These are phyloP conservation scores for Pyricularia grisea DNA, from an alignment of 2,329 filamentous ascomycete species.

Conservation along the genomic window DNA sequence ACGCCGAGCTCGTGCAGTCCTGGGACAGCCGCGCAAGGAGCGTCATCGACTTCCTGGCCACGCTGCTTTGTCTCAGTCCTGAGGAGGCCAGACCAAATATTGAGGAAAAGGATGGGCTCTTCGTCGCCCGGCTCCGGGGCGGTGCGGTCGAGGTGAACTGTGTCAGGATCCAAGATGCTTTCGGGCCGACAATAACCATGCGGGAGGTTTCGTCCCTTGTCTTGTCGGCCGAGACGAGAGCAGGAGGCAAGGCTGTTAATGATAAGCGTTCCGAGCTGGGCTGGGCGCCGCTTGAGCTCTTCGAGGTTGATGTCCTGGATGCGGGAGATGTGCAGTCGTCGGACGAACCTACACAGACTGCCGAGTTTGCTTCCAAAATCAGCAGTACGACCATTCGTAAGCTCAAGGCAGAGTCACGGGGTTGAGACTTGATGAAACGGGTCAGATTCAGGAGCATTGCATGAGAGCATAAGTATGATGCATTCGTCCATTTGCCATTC, in stretches of 20 bases:
- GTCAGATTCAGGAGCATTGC: not conserved
- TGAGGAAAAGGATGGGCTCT: slow-evolving; percentile 28
- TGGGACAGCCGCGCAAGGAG: slow-evolving; percentile 67
- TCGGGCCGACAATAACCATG: slow-evolving; percentile 82
- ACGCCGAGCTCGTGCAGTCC: slow-evolving; percentile 66
- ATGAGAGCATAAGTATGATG: not conserved
- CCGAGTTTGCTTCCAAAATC: slow-evolving; percentile 72
- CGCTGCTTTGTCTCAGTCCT: slow-evolving; percentile 37
- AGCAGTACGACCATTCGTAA: slow-evolving; percentile 79
- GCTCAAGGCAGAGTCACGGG: slow-evolving; percentile 25
- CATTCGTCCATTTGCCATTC: not conserved
- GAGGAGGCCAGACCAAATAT: slow-evolving; percentile 32
- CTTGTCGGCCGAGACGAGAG: slow-evolving; percentile 78
- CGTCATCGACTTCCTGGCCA: slow-evolving; percentile 65
- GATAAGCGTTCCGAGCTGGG: slow-evolving; percentile 66
- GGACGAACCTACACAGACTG: slow-evolving; percentile 24
- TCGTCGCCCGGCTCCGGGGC: slow-evolving; percentile 48
- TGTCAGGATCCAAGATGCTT: slow-evolving; percentile 79
- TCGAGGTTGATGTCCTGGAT: slow-evolving; percentile 84
- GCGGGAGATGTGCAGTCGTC: slow-evolving; percentile 21
- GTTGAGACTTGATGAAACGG: not conserved
- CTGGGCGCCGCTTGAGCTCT: slow-evolving; percentile 68
- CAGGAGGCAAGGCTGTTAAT: slow-evolving; percentile 80
- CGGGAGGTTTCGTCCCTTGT: slow-evolving; percentile 71
- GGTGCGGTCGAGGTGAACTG: slow-evolving; percentile 61